Base-by-base conservation (phyloP, 192 early-diverging fungal species). In the Linnemannia exigua region DNA sequence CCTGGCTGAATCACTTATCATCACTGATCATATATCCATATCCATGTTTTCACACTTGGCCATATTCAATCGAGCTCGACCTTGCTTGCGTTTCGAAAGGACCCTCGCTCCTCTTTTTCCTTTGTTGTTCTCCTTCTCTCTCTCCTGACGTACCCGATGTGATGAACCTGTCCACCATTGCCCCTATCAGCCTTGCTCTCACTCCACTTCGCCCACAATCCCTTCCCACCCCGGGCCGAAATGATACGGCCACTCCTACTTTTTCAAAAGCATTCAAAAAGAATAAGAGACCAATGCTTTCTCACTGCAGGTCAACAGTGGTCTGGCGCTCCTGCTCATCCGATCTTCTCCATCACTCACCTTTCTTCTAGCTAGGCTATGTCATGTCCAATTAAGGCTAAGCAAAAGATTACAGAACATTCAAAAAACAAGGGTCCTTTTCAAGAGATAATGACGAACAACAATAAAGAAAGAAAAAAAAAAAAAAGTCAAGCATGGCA, bases 131-230 rank as follows among this genome's bases (percentile, higher is more conserved):
- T 54, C 8, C 52, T 6, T 25, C 20, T 2, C 54, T 14, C 28
- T 25, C 11, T 63, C 58, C 58, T 63, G 58, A 63, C 28, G 22
- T 63, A 63, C 58, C 58, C 58, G 58, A 63, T 63, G 28, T 15
- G 58, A 25, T 31, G 3, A 6, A 3, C 41, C 9, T 31, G 11
- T 63, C 28, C 28, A 14, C 58, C 28, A 63, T 31, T 25, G 7
- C 44, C 36, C 68, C 37, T 37, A 15, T 5, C 14, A 17, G 15
- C 38, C 41, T 69, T 35, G 9, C n/a, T n/a, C 16, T 28, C 28
- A 46, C 70, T n/a, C 70, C 44, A 44, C 48, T 73, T 51, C 72
- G 72, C 47, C 36, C 72, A 74, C 72, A 16, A 20, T 31, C 19
- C 33, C 47, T 25, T 35, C 48, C 31, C 22, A 15, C 31, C 14